phyloP scores from a whole-genome alignment of 2,329 filamentous ascomycete species.

The Keithomyces neogunnii region DNA sequence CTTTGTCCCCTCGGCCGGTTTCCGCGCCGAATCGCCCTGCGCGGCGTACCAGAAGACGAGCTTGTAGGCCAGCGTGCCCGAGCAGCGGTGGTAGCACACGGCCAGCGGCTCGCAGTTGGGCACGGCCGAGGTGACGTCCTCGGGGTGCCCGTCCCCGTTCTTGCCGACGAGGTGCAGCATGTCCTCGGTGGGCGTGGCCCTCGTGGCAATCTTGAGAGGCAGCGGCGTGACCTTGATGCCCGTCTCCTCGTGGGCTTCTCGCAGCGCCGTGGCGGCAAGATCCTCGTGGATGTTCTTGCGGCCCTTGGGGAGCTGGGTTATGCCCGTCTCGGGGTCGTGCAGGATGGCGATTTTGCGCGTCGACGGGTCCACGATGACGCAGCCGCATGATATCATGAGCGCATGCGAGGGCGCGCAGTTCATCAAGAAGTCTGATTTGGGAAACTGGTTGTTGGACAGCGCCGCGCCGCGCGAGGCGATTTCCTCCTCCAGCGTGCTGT shows the following conservation, averaged over 20 bases:
- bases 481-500: not conserved
- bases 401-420: constrained; percentile 31
- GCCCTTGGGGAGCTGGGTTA: constrained; percentile 40
- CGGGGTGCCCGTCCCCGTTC: not conserved
- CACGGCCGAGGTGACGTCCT: constrained; percentile 19
- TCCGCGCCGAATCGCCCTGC: constrained; percentile 17
- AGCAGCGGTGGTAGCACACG: constrained; percentile 26
- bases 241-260: constrained; percentile 40
- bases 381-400: constrained; percentile 37
- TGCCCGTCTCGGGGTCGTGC: constrained; percentile 31
- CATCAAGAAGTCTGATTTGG: constrained; percentile 2
- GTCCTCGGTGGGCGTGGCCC: constrained; percentile 18
- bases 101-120: constrained; percentile 28
- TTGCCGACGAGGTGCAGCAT: constrained; percentile 1
- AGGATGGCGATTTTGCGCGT: constrained; percentile 31
- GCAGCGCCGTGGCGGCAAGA: constrained; percentile 31
- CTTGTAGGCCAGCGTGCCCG: constrained; percentile 26
- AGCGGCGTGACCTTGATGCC: constrained; percentile 31
- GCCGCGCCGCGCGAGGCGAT: not conserved
- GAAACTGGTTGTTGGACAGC: not conserved
- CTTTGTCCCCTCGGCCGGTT: constrained; percentile 17
- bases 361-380: constrained; percentile 32
- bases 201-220: constrained; percentile 31
- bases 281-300: constrained; percentile 38
- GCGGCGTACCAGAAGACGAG: constrained; percentile 33